Conservation (phyloP, 148 eudicot genomes). For the Rhododendron kiyosumense region DNA sequence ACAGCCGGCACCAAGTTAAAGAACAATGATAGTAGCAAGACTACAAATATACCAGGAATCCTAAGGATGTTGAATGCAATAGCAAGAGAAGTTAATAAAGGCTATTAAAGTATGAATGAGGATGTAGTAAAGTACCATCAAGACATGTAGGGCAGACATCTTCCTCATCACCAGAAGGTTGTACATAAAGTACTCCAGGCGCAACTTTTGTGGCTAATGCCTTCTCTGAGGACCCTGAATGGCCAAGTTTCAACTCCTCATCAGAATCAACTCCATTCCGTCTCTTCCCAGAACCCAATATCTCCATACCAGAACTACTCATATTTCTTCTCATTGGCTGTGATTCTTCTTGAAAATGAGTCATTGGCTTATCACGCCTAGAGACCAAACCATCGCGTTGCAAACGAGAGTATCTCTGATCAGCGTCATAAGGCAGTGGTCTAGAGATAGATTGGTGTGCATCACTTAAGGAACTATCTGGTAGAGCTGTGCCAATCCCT, state of each 20-base stretch:
- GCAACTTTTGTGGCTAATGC: slow-evolving; percentile 9
- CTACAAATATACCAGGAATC: background rate
- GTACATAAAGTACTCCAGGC: slow-evolving; percentile 9
- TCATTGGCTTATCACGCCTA: slow-evolving; percentile 18
- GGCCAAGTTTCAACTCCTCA: slow-evolving; percentile 7
- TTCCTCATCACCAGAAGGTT: slow-evolving; percentile 19
- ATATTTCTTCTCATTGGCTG: slow-evolving; percentile 12
- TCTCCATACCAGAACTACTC: slow-evolving; percentile 12
- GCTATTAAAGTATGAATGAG: background rate
- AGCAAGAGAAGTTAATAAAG: background rate
- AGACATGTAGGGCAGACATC: slow-evolving; percentile 29
- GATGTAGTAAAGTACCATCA: slow-evolving; percentile 14
- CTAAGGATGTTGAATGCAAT: background rate
- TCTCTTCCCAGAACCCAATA: slow-evolving; percentile 10
- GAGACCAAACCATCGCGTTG: slow-evolving; percentile 20
- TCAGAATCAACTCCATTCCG: slow-evolving; percentile 10
- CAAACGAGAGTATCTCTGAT: slow-evolving; percentile 18
- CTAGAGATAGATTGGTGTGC: slow-evolving; percentile 8
- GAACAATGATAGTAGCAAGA: background rate
- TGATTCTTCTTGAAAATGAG: slow-evolving; percentile 19
- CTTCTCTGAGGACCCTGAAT: slow-evolving; percentile 15
- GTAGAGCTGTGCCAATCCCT: background rate
- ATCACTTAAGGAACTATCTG: slow-evolving; percentile 13
- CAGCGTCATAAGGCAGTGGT: slow-evolving; percentile 18
- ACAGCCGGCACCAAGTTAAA: background rate